These are phyloP conservation scores for Wallacemonas rigidus DNA, from an alignment of 208 protist species.

Conservation along the genomic window DNA sequence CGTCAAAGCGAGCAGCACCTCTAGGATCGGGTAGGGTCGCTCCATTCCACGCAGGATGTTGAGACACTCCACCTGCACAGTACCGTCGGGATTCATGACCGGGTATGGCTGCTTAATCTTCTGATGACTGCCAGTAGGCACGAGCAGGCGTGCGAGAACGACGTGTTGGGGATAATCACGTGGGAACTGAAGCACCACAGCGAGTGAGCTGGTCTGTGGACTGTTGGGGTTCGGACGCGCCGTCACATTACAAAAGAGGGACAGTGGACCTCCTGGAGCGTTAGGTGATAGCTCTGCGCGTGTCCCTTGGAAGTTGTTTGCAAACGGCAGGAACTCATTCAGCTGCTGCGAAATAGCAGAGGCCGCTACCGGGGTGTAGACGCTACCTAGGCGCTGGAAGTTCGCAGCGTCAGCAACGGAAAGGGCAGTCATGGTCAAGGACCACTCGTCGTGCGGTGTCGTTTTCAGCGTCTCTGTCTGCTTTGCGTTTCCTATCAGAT, in stretches of 20 bases:
- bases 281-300: neutral
- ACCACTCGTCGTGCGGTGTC: neutral
- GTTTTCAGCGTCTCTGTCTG: too few species aligned
- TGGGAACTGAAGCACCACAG: conserved; percentile 16
- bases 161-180: conserved; percentile 27
- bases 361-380: conserved; percentile 30
- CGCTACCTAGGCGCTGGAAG: conserved; percentile 27
- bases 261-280: neutral
- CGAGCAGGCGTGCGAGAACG: conserved; percentile 31
- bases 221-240: conserved; percentile 1
- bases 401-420: conserved; percentile 22
- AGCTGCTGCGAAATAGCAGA: conserved; percentile 47
- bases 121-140: conserved; percentile 13
- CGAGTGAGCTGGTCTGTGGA: neutral
- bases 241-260: neutral
- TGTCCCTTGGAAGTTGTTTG: conserved; percentile 48
- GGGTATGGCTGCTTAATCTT: conserved; percentile 54
- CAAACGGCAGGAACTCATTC: conserved; percentile 53
- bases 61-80: conserved; percentile 52
- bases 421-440: conserved; percentile 1
- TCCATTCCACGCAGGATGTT: conserved; percentile 48
- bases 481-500: too few species aligned
- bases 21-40: conserved; percentile 61
- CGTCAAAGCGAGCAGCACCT: conserved; percentile 65
- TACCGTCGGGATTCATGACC: conserved; percentile 48